Conservation (phyloP, 306 rosid genomes). For the Citrullus colocynthis region DNA sequence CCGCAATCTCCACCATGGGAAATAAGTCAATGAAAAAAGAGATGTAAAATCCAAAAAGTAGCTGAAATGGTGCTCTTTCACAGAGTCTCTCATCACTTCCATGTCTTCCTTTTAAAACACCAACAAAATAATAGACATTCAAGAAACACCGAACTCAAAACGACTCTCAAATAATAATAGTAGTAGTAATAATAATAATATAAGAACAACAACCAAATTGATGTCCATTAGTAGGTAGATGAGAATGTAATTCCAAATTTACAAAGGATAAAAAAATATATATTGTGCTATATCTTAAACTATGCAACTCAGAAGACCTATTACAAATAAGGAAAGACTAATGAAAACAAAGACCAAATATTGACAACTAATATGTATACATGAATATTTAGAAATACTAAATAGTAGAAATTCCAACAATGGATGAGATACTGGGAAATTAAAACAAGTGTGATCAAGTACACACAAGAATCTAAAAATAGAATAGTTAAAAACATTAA, state of each 20-base stretch:
- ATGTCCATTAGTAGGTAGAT: not conserved
- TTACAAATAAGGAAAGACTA: no score
- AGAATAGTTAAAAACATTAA: not conserved
- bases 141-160: not conserved
- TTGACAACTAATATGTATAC: no score
- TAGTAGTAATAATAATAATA: not conserved
- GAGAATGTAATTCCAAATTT: not conserved
- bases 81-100: not conserved
- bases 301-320: no score
- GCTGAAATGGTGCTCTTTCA: not conserved
- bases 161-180: not conserved
- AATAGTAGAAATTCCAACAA: no score
- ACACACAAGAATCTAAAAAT: not conserved
- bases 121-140: not conserved
- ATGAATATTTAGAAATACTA: no score
- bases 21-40: not conserved
- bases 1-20: conserved; percentile 7
- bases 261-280: no score
- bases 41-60: not conserved
- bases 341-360: no score
- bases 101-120: not conserved
- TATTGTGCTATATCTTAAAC: no score
- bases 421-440: not conserved
- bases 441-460: not conserved
- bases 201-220: not conserved